Evolutionary conservation across 208 protist genomes (phyloP).

Genomic region (Wallacemonas sp.): DNA sequence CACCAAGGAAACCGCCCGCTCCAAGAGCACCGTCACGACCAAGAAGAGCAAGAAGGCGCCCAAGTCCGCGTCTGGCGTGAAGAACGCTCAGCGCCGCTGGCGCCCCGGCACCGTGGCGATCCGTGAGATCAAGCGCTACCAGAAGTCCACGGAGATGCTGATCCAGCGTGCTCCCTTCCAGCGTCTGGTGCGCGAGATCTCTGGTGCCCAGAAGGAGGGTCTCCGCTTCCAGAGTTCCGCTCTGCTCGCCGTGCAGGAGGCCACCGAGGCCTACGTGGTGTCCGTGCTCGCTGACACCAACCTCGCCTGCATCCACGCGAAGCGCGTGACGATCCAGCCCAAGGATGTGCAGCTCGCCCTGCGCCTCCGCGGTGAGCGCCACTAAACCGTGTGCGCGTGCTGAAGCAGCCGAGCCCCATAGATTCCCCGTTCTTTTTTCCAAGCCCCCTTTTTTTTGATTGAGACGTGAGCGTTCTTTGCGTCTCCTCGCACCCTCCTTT

Average conservation of each 20-base stretch:
- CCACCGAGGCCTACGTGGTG: conserved; percentile 91
- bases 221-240: conserved; percentile 87
- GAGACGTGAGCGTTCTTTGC: conserved; percentile 3
- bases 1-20: conserved; percentile 97
- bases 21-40: conserved; percentile 96
- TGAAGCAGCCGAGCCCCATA: conserved; percentile 1
- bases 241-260: conserved; percentile 87
- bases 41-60: conserved; percentile 97
- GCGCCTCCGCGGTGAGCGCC: conserved; percentile 60
- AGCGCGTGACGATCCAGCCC: conserved; percentile 82
- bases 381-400: conserved; percentile 17
- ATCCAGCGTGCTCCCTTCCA: conserved; percentile 89
- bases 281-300: conserved; percentile 92
- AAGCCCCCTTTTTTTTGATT: conserved; percentile 5
- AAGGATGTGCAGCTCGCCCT: conserved; percentile 72
- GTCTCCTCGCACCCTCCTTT: background rate
- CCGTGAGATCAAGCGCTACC: conserved; percentile 95
- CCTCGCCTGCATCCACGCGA: conserved; percentile 85
- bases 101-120: conserved; percentile 98
- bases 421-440: conserved; percentile 14
- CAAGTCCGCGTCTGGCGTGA: conserved; percentile 93
- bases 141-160: conserved; percentile 86
- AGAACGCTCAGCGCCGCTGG: conserved; percentile 96
- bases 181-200: conserved; percentile 86
- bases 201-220: conserved; percentile 66